Evolutionary conservation across 73 alveolate genomes (phyloP).

Genomic region (Stentor roeselii): DNA sequence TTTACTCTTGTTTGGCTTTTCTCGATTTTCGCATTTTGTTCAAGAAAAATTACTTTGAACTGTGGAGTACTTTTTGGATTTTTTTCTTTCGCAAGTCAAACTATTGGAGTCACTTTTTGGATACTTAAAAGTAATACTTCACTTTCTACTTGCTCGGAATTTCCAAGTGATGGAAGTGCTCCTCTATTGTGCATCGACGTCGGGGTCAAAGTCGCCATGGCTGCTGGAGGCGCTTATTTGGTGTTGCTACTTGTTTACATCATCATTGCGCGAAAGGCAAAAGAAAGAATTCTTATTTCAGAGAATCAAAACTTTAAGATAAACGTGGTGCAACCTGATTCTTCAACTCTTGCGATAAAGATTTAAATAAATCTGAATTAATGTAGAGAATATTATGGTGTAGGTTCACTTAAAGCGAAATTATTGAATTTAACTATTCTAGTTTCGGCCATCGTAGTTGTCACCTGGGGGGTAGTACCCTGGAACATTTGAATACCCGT

Average conservation of each 20-base stretch:
- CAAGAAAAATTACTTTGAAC: neutral
- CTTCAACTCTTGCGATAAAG: too few relatives aligned
- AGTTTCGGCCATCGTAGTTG: too few relatives aligned
- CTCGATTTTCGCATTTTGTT: neutral
- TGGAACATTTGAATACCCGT: neutral
- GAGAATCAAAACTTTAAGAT: too few relatives aligned
- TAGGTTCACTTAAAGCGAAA: too few relatives aligned
- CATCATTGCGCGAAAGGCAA: neutral
- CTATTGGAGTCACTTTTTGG: neutral
- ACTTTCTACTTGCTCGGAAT: neutral
- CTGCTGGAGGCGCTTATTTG: neutral
- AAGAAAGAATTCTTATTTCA: too few relatives aligned
- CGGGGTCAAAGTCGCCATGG: neutral
- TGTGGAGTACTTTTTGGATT: neutral
- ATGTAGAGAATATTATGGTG: too few relatives aligned
- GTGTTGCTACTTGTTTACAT: neutral
- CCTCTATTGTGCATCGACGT: neutral
- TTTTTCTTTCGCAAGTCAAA: neutral
- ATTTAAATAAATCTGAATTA: too few relatives aligned
- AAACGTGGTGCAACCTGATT: too few relatives aligned
- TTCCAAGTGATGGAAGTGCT: neutral
- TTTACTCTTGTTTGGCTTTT: neutral
- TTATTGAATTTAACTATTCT: too few relatives aligned
- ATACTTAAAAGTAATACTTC: neutral
- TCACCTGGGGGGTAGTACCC: neutral